Base-by-base conservation (phyloP, 768 basidiomycete genomes). In the Psilocybe cyanescens region DNA sequence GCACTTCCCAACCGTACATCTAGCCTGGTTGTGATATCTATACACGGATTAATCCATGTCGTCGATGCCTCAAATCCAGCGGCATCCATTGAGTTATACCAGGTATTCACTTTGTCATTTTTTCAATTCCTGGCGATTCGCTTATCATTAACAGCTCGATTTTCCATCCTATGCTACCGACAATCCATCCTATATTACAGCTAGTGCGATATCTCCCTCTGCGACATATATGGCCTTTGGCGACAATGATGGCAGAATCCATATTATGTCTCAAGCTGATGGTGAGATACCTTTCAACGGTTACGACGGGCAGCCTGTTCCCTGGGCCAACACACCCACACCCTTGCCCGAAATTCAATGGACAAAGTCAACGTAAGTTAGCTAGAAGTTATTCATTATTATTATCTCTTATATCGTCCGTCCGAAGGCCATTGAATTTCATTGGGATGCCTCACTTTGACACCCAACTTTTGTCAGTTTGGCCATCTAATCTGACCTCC, bases 151-250 rank as follows among this genome's bases (percentile, higher is more conserved):
- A 37, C 58, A 92, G 90, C 78, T 92, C 51, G 89, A 92, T 64
- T 68, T 87, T n/a, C 68, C 86, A 0, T 88, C 92, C 0, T 95
- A 87, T 72, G 51, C 31, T 33, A 35, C 14, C 52, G 89, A 91
- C 65, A 69, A 86, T 14, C 68, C 86, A 0, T 88, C 92, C 0
- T 95, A 87, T 72, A 73, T 98, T 56, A 93, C 87, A 4, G 88
- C 93, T 33, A 81, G 88, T 59, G 88, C 95, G 1, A 77, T 97
- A 30, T 94, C 95, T 1, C 88, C 92, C 2, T 90, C 90, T 3
- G 94, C 92, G 37, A 87, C 91, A n/a, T 97, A 94, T 69, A 81
- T 99, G 70, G 95, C 94, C 0, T 95, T 96, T 66, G 96, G 95
- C 0, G 95, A 97, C 68, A 87, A 89, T 0, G 89, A 92, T 46